These are phyloP conservation scores for Endocladia muricata DNA, from an alignment of 31 red algal genomes.

Conservation along the genomic window DNA sequence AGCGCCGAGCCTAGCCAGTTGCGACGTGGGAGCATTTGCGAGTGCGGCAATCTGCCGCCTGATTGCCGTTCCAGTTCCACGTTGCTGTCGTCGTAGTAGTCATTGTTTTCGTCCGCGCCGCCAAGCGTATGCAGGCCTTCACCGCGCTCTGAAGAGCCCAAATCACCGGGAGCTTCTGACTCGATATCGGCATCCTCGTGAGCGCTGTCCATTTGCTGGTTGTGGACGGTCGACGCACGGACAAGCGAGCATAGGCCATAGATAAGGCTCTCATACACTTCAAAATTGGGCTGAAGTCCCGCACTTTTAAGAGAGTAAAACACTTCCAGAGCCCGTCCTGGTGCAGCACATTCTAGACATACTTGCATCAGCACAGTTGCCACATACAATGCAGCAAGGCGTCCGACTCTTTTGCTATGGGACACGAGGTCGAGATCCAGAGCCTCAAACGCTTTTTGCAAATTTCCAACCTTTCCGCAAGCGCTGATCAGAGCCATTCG, in stretches of 20 bases:
- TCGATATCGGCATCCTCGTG: not conserved
- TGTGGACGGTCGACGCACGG: not conserved
- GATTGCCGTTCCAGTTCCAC: not conserved
- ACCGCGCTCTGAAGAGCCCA: not conserved
- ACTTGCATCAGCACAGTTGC: conserved; percentile 65
- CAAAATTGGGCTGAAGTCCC: conserved; percentile 57
- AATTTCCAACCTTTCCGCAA: conserved; percentile 44
- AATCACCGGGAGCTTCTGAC: not conserved
- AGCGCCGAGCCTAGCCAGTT: not conserved
- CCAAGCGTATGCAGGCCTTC: not conserved
- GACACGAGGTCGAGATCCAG: conserved; percentile 3
- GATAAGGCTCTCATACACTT: conserved; percentile 63
- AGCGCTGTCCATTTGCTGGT: not conserved
- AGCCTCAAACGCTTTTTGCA: conserved; percentile 37
- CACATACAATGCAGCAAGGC: conserved; percentile 48
- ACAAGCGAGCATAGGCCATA: conserved; percentile 46
- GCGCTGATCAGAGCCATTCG: conserved; percentile 64
- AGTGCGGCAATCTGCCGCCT: not conserved
- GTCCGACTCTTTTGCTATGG: not conserved
- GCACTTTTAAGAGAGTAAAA: conserved; percentile 52
- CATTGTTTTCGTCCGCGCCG: not conserved
- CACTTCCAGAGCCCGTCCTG: conserved; percentile 53
- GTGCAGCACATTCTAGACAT: conserved; percentile 33
- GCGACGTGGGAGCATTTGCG: not conserved
- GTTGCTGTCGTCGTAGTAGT: not conserved